phyloP scores from a whole-genome alignment of 768 basidiomycete species.

The Boletus sp. region DNA sequence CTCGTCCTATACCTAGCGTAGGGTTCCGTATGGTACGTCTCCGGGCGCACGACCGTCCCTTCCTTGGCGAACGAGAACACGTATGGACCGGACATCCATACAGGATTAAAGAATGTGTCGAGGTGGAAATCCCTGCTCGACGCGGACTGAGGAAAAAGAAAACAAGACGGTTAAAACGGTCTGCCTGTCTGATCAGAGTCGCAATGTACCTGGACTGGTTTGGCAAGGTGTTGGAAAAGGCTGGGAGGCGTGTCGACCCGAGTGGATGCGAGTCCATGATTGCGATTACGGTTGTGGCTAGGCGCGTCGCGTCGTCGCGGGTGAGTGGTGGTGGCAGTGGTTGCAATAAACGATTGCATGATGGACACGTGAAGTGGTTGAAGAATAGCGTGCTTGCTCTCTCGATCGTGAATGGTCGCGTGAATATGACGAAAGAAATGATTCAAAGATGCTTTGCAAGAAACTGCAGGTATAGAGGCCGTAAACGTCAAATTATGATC shows the following conservation, averaged over 20 bases:
- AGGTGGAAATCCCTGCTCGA: conserved; percentile 44
- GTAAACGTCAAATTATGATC: neutral
- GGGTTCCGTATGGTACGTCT: neutral
- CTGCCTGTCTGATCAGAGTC: neutral
- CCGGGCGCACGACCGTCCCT: conserved; percentile 14
- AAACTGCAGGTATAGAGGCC: neutral
- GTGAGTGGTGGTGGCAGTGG: neutral
- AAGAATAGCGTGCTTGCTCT: neutral
- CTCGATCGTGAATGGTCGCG: neutral
- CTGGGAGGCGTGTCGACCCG: neutral
- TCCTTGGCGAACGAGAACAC: conserved; percentile 22
- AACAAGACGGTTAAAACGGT: neutral
- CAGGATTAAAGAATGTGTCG: conserved; percentile 41
- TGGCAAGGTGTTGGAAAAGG: neutral
- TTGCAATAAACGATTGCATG: neutral
- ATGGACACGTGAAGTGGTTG: neutral
- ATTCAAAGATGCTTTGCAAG: neutral
- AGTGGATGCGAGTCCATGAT: neutral
- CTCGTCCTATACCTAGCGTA: neutral
- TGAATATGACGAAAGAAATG: neutral
- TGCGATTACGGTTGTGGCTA: neutral
- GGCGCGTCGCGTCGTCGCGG: neutral
- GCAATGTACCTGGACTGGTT: neutral
- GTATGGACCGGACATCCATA: conserved; percentile 33
- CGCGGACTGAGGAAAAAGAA: neutral